These are phyloP conservation scores for Ophiosphaerella korrae DNA, from an alignment of 2,329 filamentous ascomycete species.

Conservation along the genomic window DNA sequence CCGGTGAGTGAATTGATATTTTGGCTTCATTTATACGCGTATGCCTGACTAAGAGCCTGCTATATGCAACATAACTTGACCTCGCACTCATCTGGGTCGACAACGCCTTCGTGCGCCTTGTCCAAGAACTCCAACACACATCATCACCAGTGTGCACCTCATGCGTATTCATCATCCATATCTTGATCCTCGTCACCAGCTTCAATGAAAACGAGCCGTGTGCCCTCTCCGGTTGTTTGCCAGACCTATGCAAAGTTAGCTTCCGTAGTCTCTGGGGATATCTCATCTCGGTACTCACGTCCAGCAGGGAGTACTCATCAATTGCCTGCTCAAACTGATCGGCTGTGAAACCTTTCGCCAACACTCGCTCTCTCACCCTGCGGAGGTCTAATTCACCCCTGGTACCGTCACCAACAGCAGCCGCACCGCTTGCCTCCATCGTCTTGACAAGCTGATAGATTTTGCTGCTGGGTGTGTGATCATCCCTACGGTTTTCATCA, in stretches of 20 bases:
- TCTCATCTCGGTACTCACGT: constrained; percentile 68
- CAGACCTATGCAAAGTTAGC: constrained; percentile 54
- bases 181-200: constrained; percentile 54
- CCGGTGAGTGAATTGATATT: too few relatives aligned
- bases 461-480: constrained; percentile 80
- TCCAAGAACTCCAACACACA: constrained; percentile 17
- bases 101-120: constrained; percentile 36
- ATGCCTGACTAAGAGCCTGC: background rate
- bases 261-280: background rate
- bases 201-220: constrained; percentile 60
- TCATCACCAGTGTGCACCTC: constrained; percentile 12
- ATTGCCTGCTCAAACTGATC: constrained; percentile 87
- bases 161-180: constrained; percentile 47
- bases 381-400: constrained; percentile 81
- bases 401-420: constrained; percentile 74
- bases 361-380: constrained; percentile 85
- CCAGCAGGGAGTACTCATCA: constrained; percentile 84
- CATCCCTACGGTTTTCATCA: constrained; percentile 63
- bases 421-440: constrained; percentile 83
- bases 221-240: constrained; percentile 61
- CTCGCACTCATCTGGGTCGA: constrained; percentile 12
- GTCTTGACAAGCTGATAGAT: constrained; percentile 95
- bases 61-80: constrained; percentile 2
- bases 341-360: constrained; percentile 95
- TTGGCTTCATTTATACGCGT: background rate